Conservation (phyloP, 2,329 filamentous ascomycete species). For the Colletotrichum abscissum region DNA sequence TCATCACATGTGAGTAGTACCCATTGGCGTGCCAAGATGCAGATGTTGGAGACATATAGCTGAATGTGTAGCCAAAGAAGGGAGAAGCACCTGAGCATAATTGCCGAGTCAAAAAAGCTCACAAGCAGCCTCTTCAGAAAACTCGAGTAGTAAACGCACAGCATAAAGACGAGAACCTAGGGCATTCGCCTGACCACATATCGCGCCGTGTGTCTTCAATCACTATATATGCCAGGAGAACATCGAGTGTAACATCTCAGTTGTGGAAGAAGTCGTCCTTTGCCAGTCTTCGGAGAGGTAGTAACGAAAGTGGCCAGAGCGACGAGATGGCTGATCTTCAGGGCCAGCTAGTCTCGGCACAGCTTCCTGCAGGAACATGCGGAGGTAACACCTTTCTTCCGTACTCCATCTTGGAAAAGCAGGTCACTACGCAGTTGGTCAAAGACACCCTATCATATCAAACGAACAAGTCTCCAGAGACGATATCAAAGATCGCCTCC, state of each 20-base stretch:
- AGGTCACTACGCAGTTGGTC: not conserved
- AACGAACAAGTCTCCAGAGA: accelerated
- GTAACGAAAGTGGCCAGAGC: not conserved
- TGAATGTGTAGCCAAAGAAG: not conserved
- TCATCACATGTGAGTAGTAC: not conserved
- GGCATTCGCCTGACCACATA: not conserved
- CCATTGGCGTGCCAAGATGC: not conserved
- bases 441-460: accelerated
- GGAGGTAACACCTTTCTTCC: not conserved
- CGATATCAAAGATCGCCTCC: not conserved
- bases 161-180: not conserved
- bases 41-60: not conserved
- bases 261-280: not conserved
- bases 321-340: not conserved
- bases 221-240: not conserved
- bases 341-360: not conserved
- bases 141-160: not conserved
- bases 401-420: not conserved
- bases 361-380: not conserved
- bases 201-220: not conserved
- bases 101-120: not conserved
- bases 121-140: not conserved
- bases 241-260: not conserved
- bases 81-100: not conserved
- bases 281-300: not conserved